Conservation (phyloP, 129 eudicot species). For the sunflower (Helianthus annuus) region HanXRQr2.0-SUNRISE NC_035436.2:190737571-190738070, state of each 20-base stretch:
- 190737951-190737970: constrained; percentile 94
- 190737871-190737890: constrained; percentile 84
- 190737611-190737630: constrained; percentile 95
- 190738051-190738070: not conserved
- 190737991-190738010: constrained; percentile 94
- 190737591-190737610: constrained; percentile 88
- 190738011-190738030: constrained; percentile 69
- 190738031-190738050: not conserved
- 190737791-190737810: constrained; percentile 85
- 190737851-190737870: constrained; percentile 78
- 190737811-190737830: constrained; percentile 84
- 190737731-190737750: constrained; percentile 82
- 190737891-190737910: constrained; percentile 98
- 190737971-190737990: constrained; percentile 95
- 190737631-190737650: constrained; percentile 95
- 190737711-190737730: constrained; percentile 91
- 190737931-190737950: constrained; percentile 98
- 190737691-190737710: constrained; percentile 96
- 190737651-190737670: constrained; percentile 95
- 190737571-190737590: constrained; percentile 69
- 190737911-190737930: constrained; percentile 95
- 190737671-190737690: constrained; percentile 72
- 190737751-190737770: constrained; percentile 81
- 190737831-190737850: constrained; percentile 66
- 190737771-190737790: constrained; percentile 96